Conservation (phyloP, 108 stramenopile species). For the Pseudonitzschia pungens region DNA sequence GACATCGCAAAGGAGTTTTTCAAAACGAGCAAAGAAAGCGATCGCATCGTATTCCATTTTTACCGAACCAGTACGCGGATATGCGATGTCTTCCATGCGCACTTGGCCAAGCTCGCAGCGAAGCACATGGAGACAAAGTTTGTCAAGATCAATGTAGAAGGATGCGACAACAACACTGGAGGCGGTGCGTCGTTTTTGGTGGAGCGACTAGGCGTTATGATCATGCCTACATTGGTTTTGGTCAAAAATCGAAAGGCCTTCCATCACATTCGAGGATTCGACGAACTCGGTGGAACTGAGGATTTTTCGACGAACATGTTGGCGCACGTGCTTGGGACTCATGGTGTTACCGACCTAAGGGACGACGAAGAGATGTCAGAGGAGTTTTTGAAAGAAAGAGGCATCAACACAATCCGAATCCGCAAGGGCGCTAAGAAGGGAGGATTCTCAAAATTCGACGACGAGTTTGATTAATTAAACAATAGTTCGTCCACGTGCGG, state of each 20-base stretch:
- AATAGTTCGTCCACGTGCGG: too few species aligned
- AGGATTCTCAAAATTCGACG: conserved; percentile 24
- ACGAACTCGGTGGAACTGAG: conserved; percentile 94
- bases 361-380: conserved; percentile 40
- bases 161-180: conserved; percentile 74
- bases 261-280: conserved; percentile 94
- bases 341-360: conserved; percentile 30
- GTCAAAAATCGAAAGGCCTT: conserved; percentile 90
- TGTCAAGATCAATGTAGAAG: conserved; percentile 95
- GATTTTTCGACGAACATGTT: conserved; percentile 86
- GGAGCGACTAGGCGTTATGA: conserved; percentile 89
- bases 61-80: conserved; percentile 87
- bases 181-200: conserved; percentile 85
- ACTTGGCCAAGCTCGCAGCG: conserved; percentile 80
- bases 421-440: conserved; percentile 30
- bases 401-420: conserved; percentile 32
- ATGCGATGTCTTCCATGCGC: conserved; percentile 92
- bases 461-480: conserved; percentile 33
- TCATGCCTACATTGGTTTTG: conserved; percentile 96
- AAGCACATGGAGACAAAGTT: conserved; percentile 95
- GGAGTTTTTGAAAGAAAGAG: conserved; percentile 28
- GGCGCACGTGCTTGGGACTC: conserved; percentile 81
- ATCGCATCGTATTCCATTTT: conserved; percentile 94
- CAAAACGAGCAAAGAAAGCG: conserved; percentile 80
- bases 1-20: conserved; percentile 90